Conservation (phyloP, 2,329 filamentous ascomycete species). For the Tolypocladium sp. region DNA sequence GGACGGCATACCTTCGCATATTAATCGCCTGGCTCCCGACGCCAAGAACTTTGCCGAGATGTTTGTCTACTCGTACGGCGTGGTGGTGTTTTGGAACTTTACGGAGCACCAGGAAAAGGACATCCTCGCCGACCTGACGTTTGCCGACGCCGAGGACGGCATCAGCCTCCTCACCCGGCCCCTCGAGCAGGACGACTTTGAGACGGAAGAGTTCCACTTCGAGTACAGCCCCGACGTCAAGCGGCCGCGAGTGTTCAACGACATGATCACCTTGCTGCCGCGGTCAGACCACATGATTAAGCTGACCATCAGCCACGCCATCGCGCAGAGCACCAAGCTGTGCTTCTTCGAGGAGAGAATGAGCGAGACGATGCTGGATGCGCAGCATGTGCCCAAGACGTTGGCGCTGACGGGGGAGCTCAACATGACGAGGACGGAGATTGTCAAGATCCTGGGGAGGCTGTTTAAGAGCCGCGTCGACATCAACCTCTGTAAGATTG, state of each 20-base stretch:
- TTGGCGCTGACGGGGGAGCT: slow-evolving; percentile 83
- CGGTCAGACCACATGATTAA: slow-evolving; percentile 97
- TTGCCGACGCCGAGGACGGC: slow-evolving; percentile 61
- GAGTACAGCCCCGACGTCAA: slow-evolving; percentile 85
- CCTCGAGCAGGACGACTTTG: slow-evolving; percentile 80
- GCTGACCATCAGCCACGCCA: slow-evolving; percentile 92
- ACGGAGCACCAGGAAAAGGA: slow-evolving; percentile 94
- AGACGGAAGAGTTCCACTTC: slow-evolving; percentile 98
- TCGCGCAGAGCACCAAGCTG: slow-evolving; percentile 93
- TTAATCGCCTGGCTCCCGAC: slow-evolving; percentile 56
- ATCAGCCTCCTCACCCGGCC: slow-evolving; percentile 66
- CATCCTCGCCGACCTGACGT: slow-evolving; percentile 87
- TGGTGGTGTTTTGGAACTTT: slow-evolving; percentile 99
- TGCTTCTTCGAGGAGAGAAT: slow-evolving; percentile 95
- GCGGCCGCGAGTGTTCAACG: slow-evolving; percentile 89
- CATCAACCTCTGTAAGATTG: slow-evolving; percentile 81
- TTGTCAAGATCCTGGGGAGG: slow-evolving; percentile 82
- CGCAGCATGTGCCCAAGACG: slow-evolving; percentile 83
- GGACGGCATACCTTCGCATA: slow-evolving; percentile 35
- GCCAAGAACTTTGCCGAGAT: slow-evolving; percentile 82
- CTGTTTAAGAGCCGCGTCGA: slow-evolving; percentile 93
- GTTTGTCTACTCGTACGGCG: slow-evolving; percentile 95
- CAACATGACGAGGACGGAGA: slow-evolving; percentile 84
- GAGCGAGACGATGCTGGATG: slow-evolving; percentile 86
- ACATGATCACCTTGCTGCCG: slow-evolving; percentile 95